Evolutionary conservation across 768 basidiomycete species (phyloP), one percentile per base, ranked within the genome.

Genomic region (Trametes cubensis): DNA sequence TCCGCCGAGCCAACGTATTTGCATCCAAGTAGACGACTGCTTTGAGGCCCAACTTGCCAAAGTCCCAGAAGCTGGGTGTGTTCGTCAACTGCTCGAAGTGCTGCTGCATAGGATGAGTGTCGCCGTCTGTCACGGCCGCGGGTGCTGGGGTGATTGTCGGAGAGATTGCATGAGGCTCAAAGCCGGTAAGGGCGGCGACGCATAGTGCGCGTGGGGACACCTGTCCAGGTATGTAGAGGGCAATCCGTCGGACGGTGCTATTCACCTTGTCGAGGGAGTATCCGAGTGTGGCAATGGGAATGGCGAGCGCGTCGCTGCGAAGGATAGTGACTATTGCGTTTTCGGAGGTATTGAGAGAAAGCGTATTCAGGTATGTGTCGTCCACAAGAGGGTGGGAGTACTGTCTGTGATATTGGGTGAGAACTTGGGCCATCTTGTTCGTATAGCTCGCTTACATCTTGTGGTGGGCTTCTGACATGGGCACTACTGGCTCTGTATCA

Each of bases 31-130:
- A 79, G 23, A 79, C 71, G 10, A 73, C 68, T 20, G 66, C 44
- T 21, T 72, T 62, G 63, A 77, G 63, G 17, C 74, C 73, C 1
- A 72, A 49, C 30, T 55, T 46, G 42, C 75, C 73, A 17, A 79
- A 62, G 18, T 60, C 63, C 79, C 78, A 80, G 6, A 79, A 68
- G 25, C 66, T 69, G 5, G 79, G 71, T 48, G 78, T 79, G 4
- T 11, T 10, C 11, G 79, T 77, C 70, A 78, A 79, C 42, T 78
- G 76, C 57, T 79, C 41, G 64, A 76, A 77, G 44, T 75, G 73
- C 38, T 34, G 34, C 34, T 34, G 34, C 34, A 10, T 11, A 11
- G 63, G 45, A 61, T 74, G 65, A 26, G 77, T 64, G 3, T 74
- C 76, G 44, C 77, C 77, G 26, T 68, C 51, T 45, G 73, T 66